Evolutionary conservation across 306 rosid genomes (phyloP), one percentile per base, ranked within the genome.

Genomic region (Biancaea sappan): DNA sequence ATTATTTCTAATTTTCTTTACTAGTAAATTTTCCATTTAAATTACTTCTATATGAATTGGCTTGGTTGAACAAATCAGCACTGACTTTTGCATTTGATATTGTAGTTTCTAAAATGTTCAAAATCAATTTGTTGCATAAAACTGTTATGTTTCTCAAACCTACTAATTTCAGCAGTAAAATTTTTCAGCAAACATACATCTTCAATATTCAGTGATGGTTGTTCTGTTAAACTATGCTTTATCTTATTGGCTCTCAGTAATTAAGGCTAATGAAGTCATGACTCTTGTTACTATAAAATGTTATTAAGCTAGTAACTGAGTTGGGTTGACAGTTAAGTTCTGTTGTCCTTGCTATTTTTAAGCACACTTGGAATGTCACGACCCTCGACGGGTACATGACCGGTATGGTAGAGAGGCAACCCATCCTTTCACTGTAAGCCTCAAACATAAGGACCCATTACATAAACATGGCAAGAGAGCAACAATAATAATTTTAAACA

Each of bases 281-380:
- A 50, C 71, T 50, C 26, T 71, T 43, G 2, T 24, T 50, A 68
- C 44, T 67, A 37, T 29, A 24, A 52, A 58, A 58, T 58, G 71
- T 44, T 64, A 40, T 79, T 8, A 22, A 34, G 21, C 54, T 40
- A 22, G 57, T 32, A 21, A 19, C 13, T 16, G 35, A 32, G 18
- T 34, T 47, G 31, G 41, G 48, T 46, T 46, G 13, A 22, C 19
- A 6, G 60, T 43, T 29, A 7, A 13, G 52, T 54, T n/a, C 53
- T 60, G 47, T 61, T 43, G 66, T 48, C 44, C 60, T 16, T 19
- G 66, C 60, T 72, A 75, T 34, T n/a, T n/a, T n/a, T n/a, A n/a
- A n/a, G n/a, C n/a, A n/a, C n/a, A n/a, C n/a, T n/a, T n/a, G n/a
- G n/a, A n/a, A n/a, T n/a, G n/a, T n/a, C n/a, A n/a, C n/a, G n/a